Evolutionary conservation across 208 protist species (phyloP).

Genomic region (Wallacemonas rigidus): DNA sequence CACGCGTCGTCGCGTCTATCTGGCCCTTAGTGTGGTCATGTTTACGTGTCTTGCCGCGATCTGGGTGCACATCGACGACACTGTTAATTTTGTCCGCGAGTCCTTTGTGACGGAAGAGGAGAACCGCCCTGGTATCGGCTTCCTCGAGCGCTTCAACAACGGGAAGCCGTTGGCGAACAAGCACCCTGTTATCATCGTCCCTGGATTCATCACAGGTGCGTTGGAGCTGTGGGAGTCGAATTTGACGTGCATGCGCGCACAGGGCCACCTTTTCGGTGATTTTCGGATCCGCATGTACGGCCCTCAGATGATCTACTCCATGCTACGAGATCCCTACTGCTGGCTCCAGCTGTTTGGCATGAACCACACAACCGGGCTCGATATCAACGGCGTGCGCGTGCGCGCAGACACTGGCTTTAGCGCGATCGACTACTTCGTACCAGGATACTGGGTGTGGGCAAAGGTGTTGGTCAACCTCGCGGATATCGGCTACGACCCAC

Average conservation of each 20-base stretch:
- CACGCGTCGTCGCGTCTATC: constrained; percentile 47
- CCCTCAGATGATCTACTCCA: constrained; percentile 72
- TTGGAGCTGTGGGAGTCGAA: constrained; percentile 85
- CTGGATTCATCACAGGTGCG: constrained; percentile 85
- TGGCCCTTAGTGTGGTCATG: constrained; percentile 35
- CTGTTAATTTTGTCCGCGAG: constrained; percentile 44
- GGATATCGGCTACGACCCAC: constrained; percentile 92
- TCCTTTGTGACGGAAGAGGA: constrained; percentile 52
- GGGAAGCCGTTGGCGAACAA: constrained; percentile 45
- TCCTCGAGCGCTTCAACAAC: constrained; percentile 54
- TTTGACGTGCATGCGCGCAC: constrained; percentile 48
- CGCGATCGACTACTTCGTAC: constrained; percentile 89
- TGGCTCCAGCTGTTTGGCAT: constrained; percentile 80
- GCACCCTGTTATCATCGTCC: constrained; percentile 83
- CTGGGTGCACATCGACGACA: constrained; percentile 39
- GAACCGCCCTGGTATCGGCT: constrained; percentile 66
- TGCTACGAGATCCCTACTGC: constrained; percentile 73
- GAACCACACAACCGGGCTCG: constrained; percentile 65
- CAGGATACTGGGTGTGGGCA: constrained; percentile 92
- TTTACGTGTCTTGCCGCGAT: constrained; percentile 24
- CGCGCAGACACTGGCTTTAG: constrained; percentile 81
- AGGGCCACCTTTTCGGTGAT: constrained; percentile 36
- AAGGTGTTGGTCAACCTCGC: constrained; percentile 92
- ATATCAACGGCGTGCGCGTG: constrained; percentile 79
- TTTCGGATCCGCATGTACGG: constrained; percentile 88